Evolutionary conservation across 371 early-diverging fungal species (phyloP).

Genomic region (Choanephora cucurbitarum): DNA sequence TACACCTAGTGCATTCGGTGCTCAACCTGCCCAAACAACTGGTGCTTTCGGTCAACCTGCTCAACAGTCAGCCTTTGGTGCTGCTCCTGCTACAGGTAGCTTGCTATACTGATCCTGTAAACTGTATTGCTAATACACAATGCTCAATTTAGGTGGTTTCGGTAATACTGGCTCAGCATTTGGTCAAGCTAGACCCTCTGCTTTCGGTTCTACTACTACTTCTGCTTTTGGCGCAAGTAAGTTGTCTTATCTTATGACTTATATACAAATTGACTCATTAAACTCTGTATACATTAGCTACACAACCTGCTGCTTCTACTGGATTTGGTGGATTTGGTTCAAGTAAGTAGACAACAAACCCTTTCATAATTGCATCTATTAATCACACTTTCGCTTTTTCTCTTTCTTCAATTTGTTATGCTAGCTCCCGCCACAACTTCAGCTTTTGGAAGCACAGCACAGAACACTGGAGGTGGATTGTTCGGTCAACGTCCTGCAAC

Average conservation of each 20-base stretch:
- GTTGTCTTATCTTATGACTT: neutral
- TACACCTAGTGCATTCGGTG: conserved; percentile 39
- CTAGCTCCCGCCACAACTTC: conserved; percentile 36
- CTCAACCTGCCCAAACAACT: conserved; percentile 36
- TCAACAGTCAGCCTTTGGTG: conserved; percentile 43
- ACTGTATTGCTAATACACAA: too few species aligned
- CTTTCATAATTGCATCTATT: neutral
- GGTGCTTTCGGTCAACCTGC: conserved; percentile 58
- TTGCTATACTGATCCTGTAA: neutral
- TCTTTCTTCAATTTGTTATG: neutral
- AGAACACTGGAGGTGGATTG: conserved; percentile 46
- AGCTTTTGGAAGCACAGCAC: conserved; percentile 51
- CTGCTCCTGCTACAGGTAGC: conserved; percentile 36
- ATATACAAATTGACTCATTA: too few species aligned
- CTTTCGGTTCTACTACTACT: conserved; percentile 36
- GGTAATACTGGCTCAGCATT: conserved; percentile 50
- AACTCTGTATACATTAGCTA: neutral
- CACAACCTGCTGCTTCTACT: conserved; percentile 29
- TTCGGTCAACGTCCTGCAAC: conserved; percentile 44
- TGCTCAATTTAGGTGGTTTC: conserved; percentile 30
- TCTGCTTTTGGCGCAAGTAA: conserved; percentile 38
- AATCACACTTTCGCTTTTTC: neutral
- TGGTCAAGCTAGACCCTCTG: conserved; percentile 49
- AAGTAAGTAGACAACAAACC: conserved; percentile 40
- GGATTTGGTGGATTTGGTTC: conserved; percentile 47